Conservation (phyloP, 2,329 filamentous ascomycete species). For the Pseudocercospora cruenta region DNA sequence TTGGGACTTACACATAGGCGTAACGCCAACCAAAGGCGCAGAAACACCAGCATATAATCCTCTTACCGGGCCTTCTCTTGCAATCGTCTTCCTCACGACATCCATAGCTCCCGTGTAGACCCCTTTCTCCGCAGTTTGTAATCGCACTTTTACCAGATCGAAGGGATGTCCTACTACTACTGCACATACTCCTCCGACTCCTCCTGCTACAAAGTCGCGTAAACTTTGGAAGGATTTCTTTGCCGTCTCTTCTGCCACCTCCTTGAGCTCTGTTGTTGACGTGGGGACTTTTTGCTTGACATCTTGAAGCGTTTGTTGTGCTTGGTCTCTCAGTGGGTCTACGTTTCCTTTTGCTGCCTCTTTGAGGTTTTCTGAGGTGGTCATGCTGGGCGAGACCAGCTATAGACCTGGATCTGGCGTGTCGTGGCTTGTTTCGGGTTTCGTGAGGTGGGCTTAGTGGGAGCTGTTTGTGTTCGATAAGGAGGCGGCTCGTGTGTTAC, state of each 20-base stretch:
- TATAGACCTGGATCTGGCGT: background rate
- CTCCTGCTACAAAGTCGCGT: conserved; percentile 84
- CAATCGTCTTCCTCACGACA: conserved; percentile 85
- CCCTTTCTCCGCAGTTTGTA: conserved; percentile 93
- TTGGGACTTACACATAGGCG: conserved; percentile 87
- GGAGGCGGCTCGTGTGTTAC: background rate
- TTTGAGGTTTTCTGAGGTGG: conserved; percentile 24
- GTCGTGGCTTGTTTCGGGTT: background rate
- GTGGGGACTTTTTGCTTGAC: conserved; percentile 27
- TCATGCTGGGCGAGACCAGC: conserved; percentile 24
- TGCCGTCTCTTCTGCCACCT: conserved; percentile 55
- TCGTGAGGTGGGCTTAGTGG: background rate
- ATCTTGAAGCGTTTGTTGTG: conserved; percentile 26
- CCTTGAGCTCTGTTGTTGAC: conserved; percentile 53
- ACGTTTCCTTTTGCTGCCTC: conserved; percentile 28
- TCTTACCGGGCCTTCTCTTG: conserved; percentile 75
- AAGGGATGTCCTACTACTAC: conserved; percentile 94
- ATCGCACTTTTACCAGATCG: conserved; percentile 93
- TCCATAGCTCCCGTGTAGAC: conserved; percentile 90
- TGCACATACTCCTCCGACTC: conserved; percentile 90
- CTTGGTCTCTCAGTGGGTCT: conserved; percentile 22
- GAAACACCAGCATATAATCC: conserved; percentile 97
- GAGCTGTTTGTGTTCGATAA: background rate
- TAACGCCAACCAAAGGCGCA: conserved; percentile 91
- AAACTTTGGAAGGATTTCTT: conserved; percentile 65